Percentiles rank a stretch among this genome's conserved stretches.
phyloP scores from a whole-genome alignment of 139 green algal species.

The Chlorella sp. region DNA sequence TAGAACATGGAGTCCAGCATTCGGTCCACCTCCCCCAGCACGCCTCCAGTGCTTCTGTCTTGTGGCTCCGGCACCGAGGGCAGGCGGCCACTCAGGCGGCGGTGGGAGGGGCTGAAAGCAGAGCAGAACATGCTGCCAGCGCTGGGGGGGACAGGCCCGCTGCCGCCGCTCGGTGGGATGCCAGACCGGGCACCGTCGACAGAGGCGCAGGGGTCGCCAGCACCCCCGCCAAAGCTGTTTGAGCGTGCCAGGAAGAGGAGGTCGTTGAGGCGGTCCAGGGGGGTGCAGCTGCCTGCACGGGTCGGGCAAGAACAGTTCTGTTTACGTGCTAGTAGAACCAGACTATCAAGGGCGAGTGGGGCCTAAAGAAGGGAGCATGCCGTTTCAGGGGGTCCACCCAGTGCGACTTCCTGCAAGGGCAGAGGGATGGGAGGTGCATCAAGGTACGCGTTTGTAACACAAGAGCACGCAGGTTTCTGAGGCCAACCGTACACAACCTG shows the following conservation, averaged over 20 bases:
- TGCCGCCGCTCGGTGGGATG: too few relatives aligned
- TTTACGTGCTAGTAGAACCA: too few relatives aligned
- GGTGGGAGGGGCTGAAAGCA: neutral
- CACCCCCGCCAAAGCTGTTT: neutral
- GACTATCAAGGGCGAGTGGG: too few relatives aligned
- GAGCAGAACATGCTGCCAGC: neutral
- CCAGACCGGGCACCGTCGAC: neutral
- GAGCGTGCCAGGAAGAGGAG: neutral
- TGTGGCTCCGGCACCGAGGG: neutral
- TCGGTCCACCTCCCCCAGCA: neutral
- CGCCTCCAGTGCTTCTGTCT: neutral
- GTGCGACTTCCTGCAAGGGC: neutral
- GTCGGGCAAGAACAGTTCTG: neutral
- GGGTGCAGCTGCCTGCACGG: neutral
- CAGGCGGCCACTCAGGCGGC: neutral
- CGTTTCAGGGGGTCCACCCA: too few relatives aligned
- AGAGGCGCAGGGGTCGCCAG: neutral
- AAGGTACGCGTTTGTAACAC: neutral
- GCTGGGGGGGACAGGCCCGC: neutral
- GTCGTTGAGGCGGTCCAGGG: neutral
- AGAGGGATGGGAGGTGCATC: neutral
- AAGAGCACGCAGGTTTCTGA: neutral
- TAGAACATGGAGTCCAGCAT: slow-evolving; percentile 12
- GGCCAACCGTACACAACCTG: too few relatives aligned
- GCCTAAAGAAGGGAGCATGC: too few relatives aligned